Base-by-base conservation (phyloP, 164 flowering plant species). In the Vitis amurensis region DNA sequence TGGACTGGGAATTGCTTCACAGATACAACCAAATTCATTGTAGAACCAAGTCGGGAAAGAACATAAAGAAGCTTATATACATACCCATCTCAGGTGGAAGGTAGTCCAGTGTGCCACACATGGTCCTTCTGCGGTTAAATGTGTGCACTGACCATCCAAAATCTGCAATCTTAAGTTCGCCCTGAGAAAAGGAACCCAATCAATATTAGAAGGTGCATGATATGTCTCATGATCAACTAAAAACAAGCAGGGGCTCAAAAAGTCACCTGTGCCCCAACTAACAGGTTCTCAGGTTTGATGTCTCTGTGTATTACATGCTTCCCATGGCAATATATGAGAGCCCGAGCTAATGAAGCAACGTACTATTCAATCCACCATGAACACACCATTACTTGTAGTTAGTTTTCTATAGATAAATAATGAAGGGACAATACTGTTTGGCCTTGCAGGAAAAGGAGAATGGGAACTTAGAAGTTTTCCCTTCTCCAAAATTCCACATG, bases 31-130 rank as follows among this genome's bases (percentile, higher is more conserved):
- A 48, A 68, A 59, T 17, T 30, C 17, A 31, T 9, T 11, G 16
- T 11, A 37, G 44, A 37, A 0, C 44, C 44, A 3, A 37, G 44
- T 37, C 0, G 1, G 44, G 44, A 37, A 37, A 37, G 44, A 37
- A 37, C 6, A 37, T 10, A 29, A 51, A 7, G 8, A 12, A 29
- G 50, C 17, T 9, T 47, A 59, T 60, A 11, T n/a, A 58, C 93
- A 51, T 87, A 95, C 99, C 98, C 99, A 95, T 95, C 81, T 95
- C 99, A 15, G 99, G 99, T 23, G 99, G 99, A n/a, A 95, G 94
- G 69, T 95, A 93, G 76, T 95, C 99, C 68, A 95, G 79, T 62
- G 99, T 95, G 17, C 99, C 99, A 71, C 99, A 95, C 98, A 93
- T 93, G 59, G 99, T 95, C 74, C 86, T 70, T 74, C 98, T 86